Conservation (phyloP, 306 rosid species). For the Mimosa pudica region DNA sequence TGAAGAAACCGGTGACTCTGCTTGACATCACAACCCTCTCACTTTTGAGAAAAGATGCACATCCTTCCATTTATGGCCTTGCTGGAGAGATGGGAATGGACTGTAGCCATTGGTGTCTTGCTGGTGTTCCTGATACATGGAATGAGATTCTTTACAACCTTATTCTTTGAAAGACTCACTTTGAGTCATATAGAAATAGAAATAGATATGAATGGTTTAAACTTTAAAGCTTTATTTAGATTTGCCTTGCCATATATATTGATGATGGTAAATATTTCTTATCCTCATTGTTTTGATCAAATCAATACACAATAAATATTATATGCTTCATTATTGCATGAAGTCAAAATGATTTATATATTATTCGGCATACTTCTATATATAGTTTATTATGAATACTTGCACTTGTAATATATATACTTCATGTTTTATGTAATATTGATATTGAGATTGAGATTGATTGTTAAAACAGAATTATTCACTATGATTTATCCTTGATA, state of each 20-base stretch:
- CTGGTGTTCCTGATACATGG: conserved; percentile 97
- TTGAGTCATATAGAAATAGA: neutral
- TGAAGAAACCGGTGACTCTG: conserved; percentile 61
- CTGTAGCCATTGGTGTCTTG: conserved; percentile 94
- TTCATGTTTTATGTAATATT: neutral
- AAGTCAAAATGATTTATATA: neutral
- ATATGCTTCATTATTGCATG: neutral
- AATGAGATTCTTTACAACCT: conserved; percentile 76
- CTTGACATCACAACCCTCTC: conserved; percentile 83
- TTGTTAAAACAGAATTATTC: neutral
- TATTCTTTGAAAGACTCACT: conserved; percentile 26
- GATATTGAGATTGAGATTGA: neutral
- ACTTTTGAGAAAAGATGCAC: conserved; percentile 79
- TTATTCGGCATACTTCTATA: neutral
- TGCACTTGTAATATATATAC: neutral
- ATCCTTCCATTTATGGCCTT: conserved; percentile 81
- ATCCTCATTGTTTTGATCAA: neutral
- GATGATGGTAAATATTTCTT: neutral
- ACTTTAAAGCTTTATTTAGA: neutral
- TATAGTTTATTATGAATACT: neutral
- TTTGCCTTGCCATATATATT: too few relatives aligned
- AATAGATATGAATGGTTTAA: neutral
- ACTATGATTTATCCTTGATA: neutral
- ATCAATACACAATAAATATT: neutral
- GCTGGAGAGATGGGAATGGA: conserved; percentile 55